Base-by-base conservation (phyloP, 1,139 yeast genomes). In the Candida frijolesensis region DNA sequence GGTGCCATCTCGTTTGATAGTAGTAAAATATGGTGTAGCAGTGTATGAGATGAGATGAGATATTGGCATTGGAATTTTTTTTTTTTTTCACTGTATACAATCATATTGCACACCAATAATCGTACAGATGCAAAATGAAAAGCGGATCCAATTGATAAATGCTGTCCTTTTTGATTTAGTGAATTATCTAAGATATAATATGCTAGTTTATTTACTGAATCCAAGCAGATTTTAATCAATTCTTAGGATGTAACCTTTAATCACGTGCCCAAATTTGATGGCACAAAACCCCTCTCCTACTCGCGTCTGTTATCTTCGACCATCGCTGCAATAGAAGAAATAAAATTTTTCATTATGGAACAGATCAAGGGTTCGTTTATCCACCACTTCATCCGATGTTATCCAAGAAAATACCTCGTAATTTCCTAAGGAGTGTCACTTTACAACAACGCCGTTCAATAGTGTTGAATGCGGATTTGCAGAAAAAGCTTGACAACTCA, bases 391-490 rank as follows among this genome's bases (percentile, higher is more conserved):
- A n/a, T 27, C 30, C 11, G 22, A 50, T 47, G 50, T 18, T 47
- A 4, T 14, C 42, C 25, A 15, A 29, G 33, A 42, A 30, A 27
- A n/a, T 47, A 32, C 27, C 18, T 3, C 30, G 30, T 12, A 22
- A 16, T 5, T 27, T 32, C 16, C 45, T 45, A 37, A 44, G 43
- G 38, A 40, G 25, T 2, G 1, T 15, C 12, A 29, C 37, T 6
- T 5, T 29, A 6, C 47, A 41, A 12, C 59, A 34, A 63, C 58
- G 38, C 1, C 51, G 74, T 38, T 61, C 54, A 30, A 63, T 70
- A 12, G 49, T 55, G 27, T 56, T 80, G 37, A 74, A 71, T 48
- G 57, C 79, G 0, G 84, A 79, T 15, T 65, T 82, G 7, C 61
- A 62, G 38, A 48, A 45, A 2, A 62, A 64, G 15, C 64, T 82